Conservation (phyloP, 179 eudicot genomes). For the Beta lomatogona region DNA sequence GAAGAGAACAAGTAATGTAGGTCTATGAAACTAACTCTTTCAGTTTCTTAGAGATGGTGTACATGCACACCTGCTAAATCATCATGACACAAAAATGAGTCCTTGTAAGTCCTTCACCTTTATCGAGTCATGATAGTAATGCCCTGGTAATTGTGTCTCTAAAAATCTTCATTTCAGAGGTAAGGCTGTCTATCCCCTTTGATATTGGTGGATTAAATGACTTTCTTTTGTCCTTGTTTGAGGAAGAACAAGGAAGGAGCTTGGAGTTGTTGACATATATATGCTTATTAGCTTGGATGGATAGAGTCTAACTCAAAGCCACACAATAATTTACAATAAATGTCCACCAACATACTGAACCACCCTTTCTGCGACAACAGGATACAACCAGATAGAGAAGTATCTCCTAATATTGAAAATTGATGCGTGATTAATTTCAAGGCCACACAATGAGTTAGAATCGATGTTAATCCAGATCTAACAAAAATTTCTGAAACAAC, state of each 20-base stretch:
- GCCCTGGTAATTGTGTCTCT: too few species aligned
- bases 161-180: too few species aligned
- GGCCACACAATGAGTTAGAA: not conserved
- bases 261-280: too few species aligned
- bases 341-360: not conserved
- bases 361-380: not conserved
- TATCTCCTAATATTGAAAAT: not conserved
- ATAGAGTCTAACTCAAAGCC: not conserved
- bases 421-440: not conserved
- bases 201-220: not conserved
- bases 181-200: too few species aligned
- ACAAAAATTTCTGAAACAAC: not conserved
- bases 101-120: not conserved
- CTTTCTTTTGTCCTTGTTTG: not conserved
- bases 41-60: not conserved
- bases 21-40: not conserved
- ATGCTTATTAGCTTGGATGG: too few species aligned
- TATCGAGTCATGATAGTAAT: too few species aligned
- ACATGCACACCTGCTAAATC: not conserved
- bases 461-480: not conserved
- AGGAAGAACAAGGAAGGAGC: too few species aligned
- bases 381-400: not conserved
- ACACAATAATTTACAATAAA: not conserved
- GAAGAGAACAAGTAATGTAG: not conserved
- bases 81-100: not conserved